phyloP scores from a whole-genome alignment of 768 basidiomycete species.

The Tephrocybe sp. region DNA sequence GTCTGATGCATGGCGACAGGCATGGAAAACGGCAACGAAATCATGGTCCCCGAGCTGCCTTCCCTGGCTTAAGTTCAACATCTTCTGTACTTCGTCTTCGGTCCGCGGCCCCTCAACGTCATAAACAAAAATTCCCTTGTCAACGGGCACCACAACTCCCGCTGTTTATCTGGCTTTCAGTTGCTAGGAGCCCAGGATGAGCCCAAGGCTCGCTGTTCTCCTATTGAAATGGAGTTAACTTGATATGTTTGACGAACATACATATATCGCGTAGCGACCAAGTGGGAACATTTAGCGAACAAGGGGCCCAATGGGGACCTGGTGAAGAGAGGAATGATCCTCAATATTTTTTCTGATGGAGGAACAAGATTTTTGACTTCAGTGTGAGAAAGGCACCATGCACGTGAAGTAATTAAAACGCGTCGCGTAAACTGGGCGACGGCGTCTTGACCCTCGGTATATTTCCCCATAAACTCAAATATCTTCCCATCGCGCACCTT shows the following conservation, averaged over 20 bases:
- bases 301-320: slow-evolving; percentile 1
- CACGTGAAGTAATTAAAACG: slow-evolving; percentile 1
- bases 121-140: slow-evolving; percentile 4
- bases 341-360: slow-evolving; percentile 1
- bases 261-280: neutral
- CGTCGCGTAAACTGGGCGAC: slow-evolving; percentile 1
- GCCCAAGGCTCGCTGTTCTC: too few relatives aligned
- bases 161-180: too few relatives aligned
- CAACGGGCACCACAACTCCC: too few relatives aligned
- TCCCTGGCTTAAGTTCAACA: neutral
- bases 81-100: slow-evolving; percentile 6
- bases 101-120: slow-evolving; percentile 5
- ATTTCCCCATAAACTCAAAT: too few relatives aligned
- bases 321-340: neutral
- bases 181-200: too few relatives aligned
- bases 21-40: slow-evolving; percentile 12
- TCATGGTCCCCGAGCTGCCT: slow-evolving; percentile 1
- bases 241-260: slow-evolving; percentile 3
- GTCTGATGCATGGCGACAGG: slow-evolving; percentile 17
- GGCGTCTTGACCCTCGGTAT: too few relatives aligned
- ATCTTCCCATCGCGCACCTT: too few relatives aligned
- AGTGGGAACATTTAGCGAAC: slow-evolving; percentile 1
- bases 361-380: slow-evolving; percentile 3
- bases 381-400: neutral
- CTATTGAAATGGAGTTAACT: slow-evolving; percentile 12